Base-by-base conservation (phyloP, 78 protist species). In the Creolimax fragrantissima region DNA sequence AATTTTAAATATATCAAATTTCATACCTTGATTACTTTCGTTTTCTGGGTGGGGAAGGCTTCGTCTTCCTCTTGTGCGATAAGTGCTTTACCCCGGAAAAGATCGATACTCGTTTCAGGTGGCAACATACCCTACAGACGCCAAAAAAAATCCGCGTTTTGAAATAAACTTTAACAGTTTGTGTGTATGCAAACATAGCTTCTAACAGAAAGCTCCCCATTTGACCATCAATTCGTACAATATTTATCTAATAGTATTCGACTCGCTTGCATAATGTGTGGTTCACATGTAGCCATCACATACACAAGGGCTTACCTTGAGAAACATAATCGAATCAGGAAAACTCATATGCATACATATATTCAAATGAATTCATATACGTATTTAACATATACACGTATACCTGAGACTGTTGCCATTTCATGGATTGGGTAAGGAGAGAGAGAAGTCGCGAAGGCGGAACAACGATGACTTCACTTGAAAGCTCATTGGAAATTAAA, bases 391-490 rank as follows among this genome's bases (percentile, higher is more conserved):
- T 24, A 32, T 17, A 24, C 39, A 17, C 74, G 74, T 58, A 58
- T 58, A 58, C 74, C 74, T 74, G 47, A 74, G 88, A 84, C 45
- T 90, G 93, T 88, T 97, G 97, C 95, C 95, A 97, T 84, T 96
- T 95, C 42, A 97, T 42, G 44, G 98, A 91, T 6, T 96, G 96
- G 7, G 92, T 36, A 24, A 97, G 81, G 17, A 97, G 39, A 5
- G 96, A 35, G 47, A 97, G 41, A 35, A 97, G 43, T 35, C 98
- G 94, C 5, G 93, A 36, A 3, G 96, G 95, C 35, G 94, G 95
- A 24, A 89, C 95, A 3, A 83, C 95, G 5, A 2, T 39, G 41
- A 91, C 91, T 81, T 93, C 85, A 85, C 35, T 11, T 4, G 43
- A 94, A 89, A 3, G 81, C 89, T 45, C 94, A 36, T 58, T 86